Percentiles rank a stretch among this genome's conserved stretches.
Conservation (phyloP, 768 basidiomycete genomes). For the Lentinula aciculospora region DNA sequence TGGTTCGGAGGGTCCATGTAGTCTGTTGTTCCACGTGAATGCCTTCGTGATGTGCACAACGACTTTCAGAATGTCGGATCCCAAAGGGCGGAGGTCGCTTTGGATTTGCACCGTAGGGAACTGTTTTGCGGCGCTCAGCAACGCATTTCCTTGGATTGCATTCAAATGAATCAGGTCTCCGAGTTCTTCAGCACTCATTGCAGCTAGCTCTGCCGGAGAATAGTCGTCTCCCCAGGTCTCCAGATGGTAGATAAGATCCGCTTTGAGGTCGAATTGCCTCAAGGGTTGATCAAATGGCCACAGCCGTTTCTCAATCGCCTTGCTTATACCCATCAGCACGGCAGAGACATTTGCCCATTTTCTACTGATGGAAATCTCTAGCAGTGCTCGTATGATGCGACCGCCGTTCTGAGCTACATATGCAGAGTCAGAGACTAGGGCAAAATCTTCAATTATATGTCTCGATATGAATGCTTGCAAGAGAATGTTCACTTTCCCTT, state of each 20-base stretch:
- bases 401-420: conserved; percentile 95
- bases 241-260: conserved; percentile 74
- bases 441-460: conserved; percentile 85
- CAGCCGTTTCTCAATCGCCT: conserved; percentile 84
- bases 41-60: conserved; percentile 52
- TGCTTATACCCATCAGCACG: conserved; percentile 86
- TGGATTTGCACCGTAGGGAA: conserved; percentile 72
- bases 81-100: conserved; percentile 75
- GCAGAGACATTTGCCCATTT: conserved; percentile 84
- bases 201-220: conserved; percentile 65
- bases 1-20: conserved; percentile 74
- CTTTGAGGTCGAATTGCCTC: conserved; percentile 71
- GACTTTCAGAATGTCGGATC: conserved; percentile 78
- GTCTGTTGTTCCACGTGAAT: conserved; percentile 76
- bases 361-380: conserved; percentile 90
- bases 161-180: conserved; percentile 85
- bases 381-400: conserved; percentile 88
- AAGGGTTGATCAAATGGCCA: conserved; percentile 97
- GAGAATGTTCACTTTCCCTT: conserved; percentile 91
- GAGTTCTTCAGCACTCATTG: conserved; percentile 58
- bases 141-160: conserved; percentile 73
- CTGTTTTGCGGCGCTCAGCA: conserved; percentile 74
- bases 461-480: conserved; percentile 87
- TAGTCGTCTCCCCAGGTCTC: conserved; percentile 80
- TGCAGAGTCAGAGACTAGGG: conserved; percentile 89